These are phyloP conservation scores for Lepidium aucheri DNA, from an alignment of 345 rosid species.

Conservation along the genomic window DNA sequence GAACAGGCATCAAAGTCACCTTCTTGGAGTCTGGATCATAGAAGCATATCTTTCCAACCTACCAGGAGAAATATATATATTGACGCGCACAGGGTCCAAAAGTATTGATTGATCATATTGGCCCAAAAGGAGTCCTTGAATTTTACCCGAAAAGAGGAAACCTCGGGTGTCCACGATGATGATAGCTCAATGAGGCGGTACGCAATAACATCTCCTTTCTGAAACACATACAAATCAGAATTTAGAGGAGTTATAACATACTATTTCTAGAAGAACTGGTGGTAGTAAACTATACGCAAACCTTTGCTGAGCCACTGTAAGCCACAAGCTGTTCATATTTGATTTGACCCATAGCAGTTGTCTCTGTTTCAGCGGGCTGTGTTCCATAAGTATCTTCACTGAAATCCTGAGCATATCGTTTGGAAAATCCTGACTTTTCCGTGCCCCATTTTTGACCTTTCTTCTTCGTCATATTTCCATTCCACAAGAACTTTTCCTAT, in stretches of 20 bases:
- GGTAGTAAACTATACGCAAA: constrained; percentile 5
- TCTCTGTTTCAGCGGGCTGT: constrained; percentile 32
- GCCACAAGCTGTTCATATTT: constrained; percentile 59
- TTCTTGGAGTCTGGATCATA: constrained; percentile 50
- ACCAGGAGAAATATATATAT: constrained; percentile 4
- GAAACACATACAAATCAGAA: constrained; percentile 23
- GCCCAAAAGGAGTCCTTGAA: background rate
- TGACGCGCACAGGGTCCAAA: background rate
- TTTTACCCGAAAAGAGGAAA: constrained; percentile 62
- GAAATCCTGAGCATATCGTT: constrained; percentile 37
- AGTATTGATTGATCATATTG: background rate
- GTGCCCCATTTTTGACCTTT: constrained; percentile 92
- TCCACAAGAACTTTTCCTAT: constrained; percentile 70
- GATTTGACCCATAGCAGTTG: constrained; percentile 18
- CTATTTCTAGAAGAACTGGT: background rate
- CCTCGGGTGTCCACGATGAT: constrained; percentile 88
- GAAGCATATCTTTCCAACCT: constrained; percentile 76
- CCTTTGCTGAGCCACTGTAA: constrained; percentile 58
- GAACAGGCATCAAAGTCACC: constrained; percentile 46
- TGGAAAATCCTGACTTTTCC: constrained; percentile 44
- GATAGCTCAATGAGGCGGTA: constrained; percentile 83
- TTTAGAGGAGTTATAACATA: background rate
- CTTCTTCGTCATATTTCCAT: constrained; percentile 79
- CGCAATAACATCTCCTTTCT: constrained; percentile 89
- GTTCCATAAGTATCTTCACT: constrained; percentile 33